A percentile compares a stretch with the other conserved stretches of the same genome.
Evolutionary conservation across 169 alveolate genomes (phyloP).

Genomic region (Plasmodium inui): DNA sequence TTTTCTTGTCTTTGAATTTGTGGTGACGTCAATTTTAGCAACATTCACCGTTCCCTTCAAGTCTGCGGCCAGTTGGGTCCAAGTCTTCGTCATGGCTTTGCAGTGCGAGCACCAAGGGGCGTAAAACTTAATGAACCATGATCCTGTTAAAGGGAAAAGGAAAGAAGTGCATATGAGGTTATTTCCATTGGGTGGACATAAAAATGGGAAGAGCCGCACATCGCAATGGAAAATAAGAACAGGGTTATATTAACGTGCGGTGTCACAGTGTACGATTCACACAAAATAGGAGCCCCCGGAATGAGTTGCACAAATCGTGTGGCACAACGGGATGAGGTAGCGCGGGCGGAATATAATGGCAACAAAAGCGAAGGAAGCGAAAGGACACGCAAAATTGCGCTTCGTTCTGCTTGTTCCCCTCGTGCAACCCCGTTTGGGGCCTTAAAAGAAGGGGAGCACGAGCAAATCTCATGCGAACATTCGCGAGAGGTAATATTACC

Average conservation of each 20-base stretch:
- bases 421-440: not conserved
- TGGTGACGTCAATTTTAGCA: slow-evolving; percentile 88
- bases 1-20: slow-evolving; percentile 83
- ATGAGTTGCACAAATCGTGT: not conserved
- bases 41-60: slow-evolving; percentile 87
- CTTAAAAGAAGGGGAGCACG: not conserved
- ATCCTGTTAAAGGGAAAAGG: slow-evolving; percentile 75
- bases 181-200: not conserved
- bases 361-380: not conserved
- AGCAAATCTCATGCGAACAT: not conserved
- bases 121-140: slow-evolving; percentile 93
- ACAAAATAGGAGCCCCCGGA: not conserved
- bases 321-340: not conserved
- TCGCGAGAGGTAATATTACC: slow-evolving; percentile 46
- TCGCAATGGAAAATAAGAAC: not conserved
- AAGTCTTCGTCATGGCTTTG: slow-evolving; percentile 89
- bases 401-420: not conserved
- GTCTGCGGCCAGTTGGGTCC: slow-evolving; percentile 95
- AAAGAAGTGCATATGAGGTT: not conserved
- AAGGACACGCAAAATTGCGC: not conserved
- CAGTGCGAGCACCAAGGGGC: slow-evolving; percentile 97
- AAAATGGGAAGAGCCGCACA: not conserved
- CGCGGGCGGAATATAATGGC: not conserved
- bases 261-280: not conserved
- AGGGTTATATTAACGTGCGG: not conserved